These are phyloP conservation scores for Aureobasidium subglaciale DNA, from an alignment of 2,329 filamentous ascomycete genomes.

Conservation along the genomic window DNA sequence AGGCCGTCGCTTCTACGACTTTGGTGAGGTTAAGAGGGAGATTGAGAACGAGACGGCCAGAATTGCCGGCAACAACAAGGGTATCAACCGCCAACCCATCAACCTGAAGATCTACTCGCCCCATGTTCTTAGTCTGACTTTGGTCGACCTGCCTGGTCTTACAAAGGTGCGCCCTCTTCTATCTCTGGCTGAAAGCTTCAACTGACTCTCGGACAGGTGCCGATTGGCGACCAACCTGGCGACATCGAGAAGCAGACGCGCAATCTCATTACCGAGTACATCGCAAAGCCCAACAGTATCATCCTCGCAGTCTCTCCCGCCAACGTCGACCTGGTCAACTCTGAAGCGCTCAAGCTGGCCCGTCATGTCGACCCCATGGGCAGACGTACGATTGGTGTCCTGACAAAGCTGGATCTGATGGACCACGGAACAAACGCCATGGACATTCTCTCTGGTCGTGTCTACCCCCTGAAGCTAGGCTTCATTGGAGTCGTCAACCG, in stretches of 20 bases:
- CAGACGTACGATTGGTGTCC: conserved; percentile 87
- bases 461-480: conserved; percentile 92
- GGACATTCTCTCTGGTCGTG: conserved; percentile 92
- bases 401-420: conserved; percentile 97
- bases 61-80: conserved; percentile 94
- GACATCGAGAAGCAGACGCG: conserved; percentile 99
- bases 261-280: conserved; percentile 94
- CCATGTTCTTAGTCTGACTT: conserved; percentile 88
- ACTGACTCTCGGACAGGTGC: conserved; percentile 54
- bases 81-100: conserved; percentile 94
- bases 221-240: conserved; percentile 92
- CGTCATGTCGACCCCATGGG: conserved; percentile 94
- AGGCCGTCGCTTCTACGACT: conserved; percentile 82
- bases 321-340: conserved; percentile 97
- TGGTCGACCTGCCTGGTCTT: conserved; percentile 90
- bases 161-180: conserved; percentile 61
- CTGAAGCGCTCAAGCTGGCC: conserved; percentile 91
- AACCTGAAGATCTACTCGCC: conserved; percentile 98
- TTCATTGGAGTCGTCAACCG: conserved; percentile 98
- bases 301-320: conserved; percentile 93
- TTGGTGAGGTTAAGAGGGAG: conserved; percentile 86
- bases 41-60: conserved; percentile 95
- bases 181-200: background rate
- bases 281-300: conserved; percentile 97
- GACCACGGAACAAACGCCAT: conserved; percentile 97